Evolutionary conservation across 2,329 filamentous ascomycete species (phyloP).

Genomic region (Dactylellina drechsleri): DNA sequence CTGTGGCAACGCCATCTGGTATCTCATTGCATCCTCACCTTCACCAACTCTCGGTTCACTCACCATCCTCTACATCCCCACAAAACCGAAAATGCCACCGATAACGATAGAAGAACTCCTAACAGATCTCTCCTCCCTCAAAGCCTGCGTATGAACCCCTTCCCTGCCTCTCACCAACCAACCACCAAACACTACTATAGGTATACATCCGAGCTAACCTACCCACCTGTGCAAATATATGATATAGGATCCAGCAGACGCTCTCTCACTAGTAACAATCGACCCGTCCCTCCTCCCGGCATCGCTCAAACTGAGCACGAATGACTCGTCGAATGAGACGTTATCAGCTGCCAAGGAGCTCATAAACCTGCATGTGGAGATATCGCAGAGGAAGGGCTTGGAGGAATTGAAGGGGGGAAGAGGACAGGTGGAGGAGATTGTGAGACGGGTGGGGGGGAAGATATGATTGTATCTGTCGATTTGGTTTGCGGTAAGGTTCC

Average conservation of each 20-base stretch:
- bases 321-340: constrained; percentile 3
- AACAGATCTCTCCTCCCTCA: constrained; percentile 51
- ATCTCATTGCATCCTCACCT: too few relatives aligned
- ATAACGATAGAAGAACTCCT: constrained; percentile 54
- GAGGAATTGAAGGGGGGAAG: constrained; percentile 39
- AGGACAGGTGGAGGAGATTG: constrained; percentile 42
- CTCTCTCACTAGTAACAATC: constrained; percentile 49
- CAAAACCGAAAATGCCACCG: constrained; percentile 36
- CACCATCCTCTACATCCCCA: constrained; percentile 3
- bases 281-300: constrained; percentile 41
- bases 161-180: not conserved
- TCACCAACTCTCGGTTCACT: too few relatives aligned
- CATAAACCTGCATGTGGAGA: constrained; percentile 51
- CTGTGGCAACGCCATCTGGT: too few relatives aligned
- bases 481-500: too few relatives aligned
- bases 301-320: constrained; percentile 11
- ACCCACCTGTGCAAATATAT: too few relatives aligned
- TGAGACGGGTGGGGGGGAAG: constrained; percentile 34
- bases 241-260: constrained; percentile 42
- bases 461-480: constrained; percentile 6
- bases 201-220: too few relatives aligned
- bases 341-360: constrained; percentile 43
- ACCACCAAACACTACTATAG: too few relatives aligned
- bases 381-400: constrained; percentile 48
- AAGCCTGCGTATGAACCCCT: constrained; percentile 33